Conservation (phyloP, 495 filamentous ascomycete genomes). For the Neurospora tetraspora region DNA sequence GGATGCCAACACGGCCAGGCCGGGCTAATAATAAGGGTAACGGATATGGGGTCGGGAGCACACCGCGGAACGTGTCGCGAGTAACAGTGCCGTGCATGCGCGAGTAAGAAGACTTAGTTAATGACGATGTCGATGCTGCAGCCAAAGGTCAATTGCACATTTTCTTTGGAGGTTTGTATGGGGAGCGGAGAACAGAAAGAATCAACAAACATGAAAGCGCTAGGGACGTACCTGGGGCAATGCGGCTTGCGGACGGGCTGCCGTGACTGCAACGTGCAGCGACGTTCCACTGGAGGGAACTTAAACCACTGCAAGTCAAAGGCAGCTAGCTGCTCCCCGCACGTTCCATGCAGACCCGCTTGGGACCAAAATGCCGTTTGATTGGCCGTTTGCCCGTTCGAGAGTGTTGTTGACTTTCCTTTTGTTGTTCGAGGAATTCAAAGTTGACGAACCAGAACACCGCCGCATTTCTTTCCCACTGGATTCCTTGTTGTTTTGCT, state of each 20-base stretch:
- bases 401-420: background rate
- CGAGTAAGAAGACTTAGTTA: background rate
- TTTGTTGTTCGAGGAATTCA: background rate
- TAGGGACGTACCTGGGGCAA: conserved; percentile 20
- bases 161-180: conserved; percentile 9
- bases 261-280: background rate
- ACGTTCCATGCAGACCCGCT: conserved; percentile 13
- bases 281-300: background rate
- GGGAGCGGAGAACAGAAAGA: conserved; percentile 19
- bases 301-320: background rate
- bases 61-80: background rate
- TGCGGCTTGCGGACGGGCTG: conserved; percentile 7
- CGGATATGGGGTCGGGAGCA: background rate
- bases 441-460: background rate
- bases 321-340: conserved; percentile 11
- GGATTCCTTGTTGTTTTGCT: background rate
- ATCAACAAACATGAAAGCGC: conserved; percentile 25
- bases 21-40: background rate
- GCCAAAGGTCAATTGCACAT: conserved; percentile 13
- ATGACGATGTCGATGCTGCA: background rate
- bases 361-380: background rate
- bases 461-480: background rate
- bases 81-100: conserved; percentile 5
- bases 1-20: background rate
- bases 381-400: conserved; percentile 14